Conservation (phyloP, 2,329 filamentous ascomycete species). For the Nemania serpens region DNA sequence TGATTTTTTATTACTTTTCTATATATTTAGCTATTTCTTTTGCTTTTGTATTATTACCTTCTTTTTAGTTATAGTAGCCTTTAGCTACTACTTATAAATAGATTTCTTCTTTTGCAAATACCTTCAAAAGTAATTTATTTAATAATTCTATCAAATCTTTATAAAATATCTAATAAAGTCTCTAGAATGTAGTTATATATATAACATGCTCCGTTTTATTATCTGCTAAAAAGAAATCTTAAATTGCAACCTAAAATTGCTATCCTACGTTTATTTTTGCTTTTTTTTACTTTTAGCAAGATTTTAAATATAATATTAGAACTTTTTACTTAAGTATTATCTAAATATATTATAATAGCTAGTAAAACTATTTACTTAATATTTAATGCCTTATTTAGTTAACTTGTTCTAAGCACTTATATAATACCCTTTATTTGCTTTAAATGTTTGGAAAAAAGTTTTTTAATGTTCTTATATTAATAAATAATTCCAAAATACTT, state of each 20-base stretch:
- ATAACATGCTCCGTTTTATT: too few relatives aligned
- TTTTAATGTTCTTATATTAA: conserved; percentile 7
- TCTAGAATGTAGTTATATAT: too few relatives aligned
- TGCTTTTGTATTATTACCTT: too few relatives aligned
- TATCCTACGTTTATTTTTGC: neutral
- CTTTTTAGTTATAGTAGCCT: too few relatives aligned
- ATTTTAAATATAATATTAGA: neutral
- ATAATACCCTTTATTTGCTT: neutral
- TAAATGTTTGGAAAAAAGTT: neutral
- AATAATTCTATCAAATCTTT: too few relatives aligned
- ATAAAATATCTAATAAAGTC: too few relatives aligned
- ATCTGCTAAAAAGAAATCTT: conserved; percentile 18
- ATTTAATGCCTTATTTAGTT: neutral
- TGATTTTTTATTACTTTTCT: too few relatives aligned
- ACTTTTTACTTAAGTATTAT: conserved; percentile 5
- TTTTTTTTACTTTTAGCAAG: neutral
- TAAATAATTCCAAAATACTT: neutral
- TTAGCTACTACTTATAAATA: too few relatives aligned
- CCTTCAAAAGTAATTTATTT: too few relatives aligned
- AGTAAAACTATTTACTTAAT: conserved; percentile 5
- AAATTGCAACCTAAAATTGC: conserved; percentile 9
- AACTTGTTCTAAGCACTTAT: neutral
- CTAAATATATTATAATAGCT: conserved; percentile 13
- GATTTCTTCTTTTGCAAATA: too few relatives aligned
- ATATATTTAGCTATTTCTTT: too few relatives aligned